Conservation (phyloP, 257 asterid genomes). For the Forsythia viridissima region DNA sequence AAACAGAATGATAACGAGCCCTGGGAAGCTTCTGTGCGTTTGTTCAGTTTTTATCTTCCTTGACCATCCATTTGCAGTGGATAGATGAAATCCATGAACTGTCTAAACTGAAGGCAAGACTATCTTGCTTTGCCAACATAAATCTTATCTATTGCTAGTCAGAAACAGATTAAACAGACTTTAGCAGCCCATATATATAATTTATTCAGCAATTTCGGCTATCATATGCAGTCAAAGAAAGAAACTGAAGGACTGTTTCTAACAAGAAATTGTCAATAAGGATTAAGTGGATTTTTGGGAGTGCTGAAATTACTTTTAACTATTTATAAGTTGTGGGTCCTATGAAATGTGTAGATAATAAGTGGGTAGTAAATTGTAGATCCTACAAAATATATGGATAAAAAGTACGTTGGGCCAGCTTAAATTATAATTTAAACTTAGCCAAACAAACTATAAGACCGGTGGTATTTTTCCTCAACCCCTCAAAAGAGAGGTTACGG, state of each 20-base stretch:
- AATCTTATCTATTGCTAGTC: not conserved
- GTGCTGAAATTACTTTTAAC: no score
- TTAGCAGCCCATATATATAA: not conserved
- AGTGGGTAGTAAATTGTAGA: no score
- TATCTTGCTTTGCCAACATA: slow-evolving; percentile 12
- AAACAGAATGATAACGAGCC: not conserved
- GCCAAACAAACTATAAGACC: not conserved
- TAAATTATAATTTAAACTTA: no score
- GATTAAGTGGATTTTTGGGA: not conserved
- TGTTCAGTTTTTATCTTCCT: not conserved
- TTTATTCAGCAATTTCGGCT: slow-evolving; percentile 5
- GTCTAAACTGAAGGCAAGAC: slow-evolving; percentile 6
- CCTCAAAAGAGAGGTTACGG: not conserved
- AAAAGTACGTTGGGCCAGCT: no score
- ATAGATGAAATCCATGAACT: slow-evolving; percentile 12
- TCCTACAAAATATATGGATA: no score
- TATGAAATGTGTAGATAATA: no score
- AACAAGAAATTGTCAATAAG: not conserved
- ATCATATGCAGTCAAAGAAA: not conserved
- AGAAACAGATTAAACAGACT: slow-evolving; percentile 6
- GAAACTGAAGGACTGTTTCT: not conserved
- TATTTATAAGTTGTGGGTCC: no score
- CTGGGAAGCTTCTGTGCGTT: not conserved
- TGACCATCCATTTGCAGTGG: not conserved
- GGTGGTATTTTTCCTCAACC: not conserved